phyloP scores from a whole-genome alignment of 139 green algal genomes.

The Limnomonas spitsbergensis region DNA sequence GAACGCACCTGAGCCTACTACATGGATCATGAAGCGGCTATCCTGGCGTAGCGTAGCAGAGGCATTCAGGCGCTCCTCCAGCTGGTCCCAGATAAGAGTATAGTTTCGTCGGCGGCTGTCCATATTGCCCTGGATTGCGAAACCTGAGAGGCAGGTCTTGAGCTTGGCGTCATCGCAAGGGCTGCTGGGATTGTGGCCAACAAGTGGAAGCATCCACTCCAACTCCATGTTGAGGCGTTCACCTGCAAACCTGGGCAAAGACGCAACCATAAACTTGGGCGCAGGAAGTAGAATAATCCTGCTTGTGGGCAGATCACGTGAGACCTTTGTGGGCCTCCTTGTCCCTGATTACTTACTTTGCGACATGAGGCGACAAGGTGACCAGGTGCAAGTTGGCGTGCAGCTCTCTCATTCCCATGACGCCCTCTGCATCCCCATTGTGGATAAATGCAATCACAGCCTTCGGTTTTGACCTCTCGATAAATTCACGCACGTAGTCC shows the following conservation, averaged over 20 bases:
- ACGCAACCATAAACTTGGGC: no score
- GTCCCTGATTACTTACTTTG: slow-evolving; percentile 16
- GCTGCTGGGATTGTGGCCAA: neutral
- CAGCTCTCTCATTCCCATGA: neutral
- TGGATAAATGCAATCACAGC: slow-evolving; percentile 5
- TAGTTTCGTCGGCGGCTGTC: slow-evolving; percentile 28
- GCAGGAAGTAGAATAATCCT: no score
- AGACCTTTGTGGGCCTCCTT: no score
- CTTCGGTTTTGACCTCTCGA: slow-evolving; percentile 9
- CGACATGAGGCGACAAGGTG: slow-evolving; percentile 5
- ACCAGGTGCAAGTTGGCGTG: slow-evolving; percentile 5
- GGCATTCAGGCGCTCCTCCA: slow-evolving; percentile 15
- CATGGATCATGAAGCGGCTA: slow-evolving; percentile 18
- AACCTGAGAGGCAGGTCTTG: neutral
- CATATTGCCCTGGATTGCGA: slow-evolving; percentile 22
- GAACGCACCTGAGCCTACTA: slow-evolving; percentile 19
- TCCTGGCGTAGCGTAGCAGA: neutral
- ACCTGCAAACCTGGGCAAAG: slow-evolving; percentile 3
- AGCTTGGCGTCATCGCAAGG: neutral
- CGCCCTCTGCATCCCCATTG: slow-evolving; percentile 8
- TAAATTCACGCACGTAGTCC: slow-evolving; percentile 12
- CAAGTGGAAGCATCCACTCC: slow-evolving; percentile 21
- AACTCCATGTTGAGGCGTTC: slow-evolving; percentile 8
- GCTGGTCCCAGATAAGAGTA: slow-evolving; percentile 20
- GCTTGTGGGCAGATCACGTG: no score